These are phyloP conservation scores for Isatis lusitanica DNA, from an alignment of 441 rosid genomes.

Conservation along the genomic window DNA sequence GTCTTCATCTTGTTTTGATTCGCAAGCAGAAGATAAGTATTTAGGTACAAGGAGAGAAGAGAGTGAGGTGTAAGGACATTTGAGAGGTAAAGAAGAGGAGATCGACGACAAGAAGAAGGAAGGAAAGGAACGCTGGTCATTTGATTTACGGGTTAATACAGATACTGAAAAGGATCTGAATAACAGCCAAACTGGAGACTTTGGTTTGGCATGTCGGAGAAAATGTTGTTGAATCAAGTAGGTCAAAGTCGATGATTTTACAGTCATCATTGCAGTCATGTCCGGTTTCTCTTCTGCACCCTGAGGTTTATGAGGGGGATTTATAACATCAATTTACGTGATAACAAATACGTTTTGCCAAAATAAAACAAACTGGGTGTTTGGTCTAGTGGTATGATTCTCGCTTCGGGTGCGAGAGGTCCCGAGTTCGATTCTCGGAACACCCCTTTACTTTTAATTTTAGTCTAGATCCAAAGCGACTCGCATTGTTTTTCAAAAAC, in stretches of 20 bases:
- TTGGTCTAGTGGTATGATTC: constrained; percentile 75
- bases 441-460: constrained; percentile 34
- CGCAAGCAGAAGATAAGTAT: constrained; percentile 18
- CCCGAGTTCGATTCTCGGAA: constrained; percentile 77
- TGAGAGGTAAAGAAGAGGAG: constrained; percentile 23
- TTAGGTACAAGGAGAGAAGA: constrained; percentile 7
- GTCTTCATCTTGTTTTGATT: neutral
- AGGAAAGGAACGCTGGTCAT: neutral
- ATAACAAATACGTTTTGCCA: fast-evolving
- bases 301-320: neutral
- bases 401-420: constrained; percentile 73
- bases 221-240: constrained; percentile 29
- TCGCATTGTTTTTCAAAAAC: neutral
- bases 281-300: neutral
- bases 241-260: constrained; percentile 11
- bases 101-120: neutral
- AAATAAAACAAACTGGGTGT: constrained; percentile 28
- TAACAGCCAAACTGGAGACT: constrained; percentile 18
- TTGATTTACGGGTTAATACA: constrained; percentile 24
- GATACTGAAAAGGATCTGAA: constrained; percentile 28
- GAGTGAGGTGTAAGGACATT: constrained; percentile 19
- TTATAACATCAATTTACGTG: neutral
- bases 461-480: neutral
- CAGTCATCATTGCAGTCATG: constrained; percentile 37
- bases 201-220: constrained; percentile 25